A percentile compares a stretch with the other conserved stretches of the same genome.
Conservation (phyloP, 2,329 filamentous ascomycete species). For the Magnaporthiopsis poae region DNA sequence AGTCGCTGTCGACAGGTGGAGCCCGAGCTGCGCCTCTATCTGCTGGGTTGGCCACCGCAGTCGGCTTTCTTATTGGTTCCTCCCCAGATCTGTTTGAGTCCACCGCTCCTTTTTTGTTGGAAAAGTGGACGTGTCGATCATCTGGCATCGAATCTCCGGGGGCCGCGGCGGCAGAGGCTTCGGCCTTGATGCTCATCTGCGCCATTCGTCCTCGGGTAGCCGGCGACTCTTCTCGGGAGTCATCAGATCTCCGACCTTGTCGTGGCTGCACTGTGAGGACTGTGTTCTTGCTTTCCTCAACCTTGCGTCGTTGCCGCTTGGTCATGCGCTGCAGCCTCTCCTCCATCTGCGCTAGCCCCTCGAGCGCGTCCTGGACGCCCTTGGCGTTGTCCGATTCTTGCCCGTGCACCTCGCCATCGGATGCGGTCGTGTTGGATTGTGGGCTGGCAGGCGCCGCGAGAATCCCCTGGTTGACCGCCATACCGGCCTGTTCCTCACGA, state of each 20-base stretch:
- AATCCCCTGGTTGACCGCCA: too few relatives aligned
- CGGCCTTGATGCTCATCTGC: background rate
- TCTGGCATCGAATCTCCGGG: slow-evolving; percentile 12
- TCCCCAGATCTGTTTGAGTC: slow-evolving; percentile 18
- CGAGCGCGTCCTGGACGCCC: slow-evolving; percentile 30
- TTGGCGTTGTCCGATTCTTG: slow-evolving; percentile 12
- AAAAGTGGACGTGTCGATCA: slow-evolving; percentile 8
- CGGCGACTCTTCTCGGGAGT: background rate
- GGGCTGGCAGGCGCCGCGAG: too few relatives aligned
- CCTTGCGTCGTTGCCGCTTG: slow-evolving; percentile 36
- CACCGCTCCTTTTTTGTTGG: slow-evolving; percentile 12
- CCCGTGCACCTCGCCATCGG: too few relatives aligned
- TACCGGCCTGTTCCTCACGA: too few relatives aligned
- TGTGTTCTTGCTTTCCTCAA: slow-evolving; percentile 30
- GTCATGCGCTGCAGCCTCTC: slow-evolving; percentile 31
- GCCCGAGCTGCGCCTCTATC: slow-evolving; percentile 41
- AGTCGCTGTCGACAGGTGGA: slow-evolving; percentile 72
- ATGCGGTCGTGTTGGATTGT: too few relatives aligned
- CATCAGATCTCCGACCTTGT: too few relatives aligned
- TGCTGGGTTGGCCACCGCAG: background rate
- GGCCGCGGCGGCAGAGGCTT: slow-evolving; percentile 7
- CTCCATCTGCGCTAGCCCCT: slow-evolving; percentile 41
- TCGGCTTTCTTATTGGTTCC: slow-evolving; percentile 11
- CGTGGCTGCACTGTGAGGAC: slow-evolving; percentile 1
- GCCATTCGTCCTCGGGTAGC: background rate